Base-by-base conservation (phyloP, 2,329 filamentous ascomycete species). In the Coniochaeta ligniaria region DNA sequence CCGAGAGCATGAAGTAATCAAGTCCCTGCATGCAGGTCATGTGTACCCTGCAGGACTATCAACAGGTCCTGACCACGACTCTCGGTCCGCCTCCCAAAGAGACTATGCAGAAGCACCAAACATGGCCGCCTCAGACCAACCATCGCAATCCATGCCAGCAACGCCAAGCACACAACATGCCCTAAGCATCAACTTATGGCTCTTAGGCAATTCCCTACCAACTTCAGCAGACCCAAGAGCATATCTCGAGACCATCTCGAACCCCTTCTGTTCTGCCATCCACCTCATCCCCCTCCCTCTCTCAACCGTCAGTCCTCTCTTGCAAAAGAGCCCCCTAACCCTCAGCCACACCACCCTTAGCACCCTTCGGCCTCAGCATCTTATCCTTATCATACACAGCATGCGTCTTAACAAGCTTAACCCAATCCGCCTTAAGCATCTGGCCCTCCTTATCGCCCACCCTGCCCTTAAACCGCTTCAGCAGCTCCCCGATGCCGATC, bases 321-420 rank as follows among this genome's bases (percentile, higher is more conserved):
- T 9, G 28, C n/a, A n/a, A n/a, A n/a, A n/a, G n/a, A n/a, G n/a
- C n/a, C 3, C 47, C 26, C 47, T 52, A 7, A 31, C 24, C 47
- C 16, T 6, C 47, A 52, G 47, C 17, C 9, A 20, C 43, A 47
- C 20, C 47, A 22, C 24, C 47, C 47, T 31, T 52, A 6, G 47
- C 24, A 6, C 61, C 33, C 62, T 70, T 73, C 7, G 70, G 65
- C 17, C 70, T 73, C 58, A 83, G 67, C 17, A 84, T 73, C 72
- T 86, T 88, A 61, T 86, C 82, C 0, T 76, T 65, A 1, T 78
- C 80, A 69, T 82, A 86, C 16, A 76, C 74, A 1, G 81, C 79
- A 41, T 83, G 76, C 38, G 79, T 76, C 70, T 82, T 84, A 14
- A 89, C 84, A 61, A 88, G 69, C 60, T 77, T 75, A 62, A 88